Evolutionary conservation across 495 filamentous ascomycete species (phyloP).

Genomic region (Neurospora sp.): DNA sequence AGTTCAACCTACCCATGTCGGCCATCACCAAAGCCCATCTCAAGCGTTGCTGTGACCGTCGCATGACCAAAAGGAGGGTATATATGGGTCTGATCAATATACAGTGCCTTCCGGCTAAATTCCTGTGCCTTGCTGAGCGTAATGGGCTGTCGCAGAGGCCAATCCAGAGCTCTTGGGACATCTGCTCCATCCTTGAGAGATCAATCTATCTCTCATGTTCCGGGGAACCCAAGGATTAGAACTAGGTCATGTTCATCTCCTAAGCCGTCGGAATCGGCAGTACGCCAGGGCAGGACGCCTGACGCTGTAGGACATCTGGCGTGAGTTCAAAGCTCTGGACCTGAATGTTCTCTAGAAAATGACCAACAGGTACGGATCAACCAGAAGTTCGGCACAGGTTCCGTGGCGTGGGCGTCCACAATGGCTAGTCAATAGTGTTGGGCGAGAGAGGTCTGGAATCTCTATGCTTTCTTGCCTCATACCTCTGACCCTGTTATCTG

Average conservation of each 20-base stretch:
- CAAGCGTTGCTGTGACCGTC: not conserved
- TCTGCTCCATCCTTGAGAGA: not conserved
- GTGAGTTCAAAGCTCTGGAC: not conserved
- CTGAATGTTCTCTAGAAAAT: not conserved
- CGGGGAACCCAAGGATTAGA: not conserved
- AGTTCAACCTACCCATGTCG: not conserved
- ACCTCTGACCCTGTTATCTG: not conserved
- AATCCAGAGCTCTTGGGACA: not conserved
- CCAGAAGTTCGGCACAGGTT: not conserved
- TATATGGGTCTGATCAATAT: constrained; percentile 12
- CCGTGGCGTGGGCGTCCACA: not conserved
- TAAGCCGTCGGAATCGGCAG: not conserved
- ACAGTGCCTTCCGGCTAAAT: constrained; percentile 25
- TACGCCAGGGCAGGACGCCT: not conserved
- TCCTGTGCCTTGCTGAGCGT: constrained; percentile 15
- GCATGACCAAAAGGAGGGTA: not conserved
- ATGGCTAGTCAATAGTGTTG: not conserved
- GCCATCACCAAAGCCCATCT: not conserved
- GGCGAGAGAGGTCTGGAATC: not conserved
- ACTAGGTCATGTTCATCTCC: not conserved
- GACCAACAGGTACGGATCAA: not conserved
- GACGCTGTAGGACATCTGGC: not conserved
- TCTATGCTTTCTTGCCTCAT: not conserved
- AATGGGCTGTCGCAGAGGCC: constrained; percentile 8
- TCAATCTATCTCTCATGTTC: not conserved